phyloP scores from a whole-genome alignment of 768 basidiomycete species.

The Leccinum fibrillosum region DNA sequence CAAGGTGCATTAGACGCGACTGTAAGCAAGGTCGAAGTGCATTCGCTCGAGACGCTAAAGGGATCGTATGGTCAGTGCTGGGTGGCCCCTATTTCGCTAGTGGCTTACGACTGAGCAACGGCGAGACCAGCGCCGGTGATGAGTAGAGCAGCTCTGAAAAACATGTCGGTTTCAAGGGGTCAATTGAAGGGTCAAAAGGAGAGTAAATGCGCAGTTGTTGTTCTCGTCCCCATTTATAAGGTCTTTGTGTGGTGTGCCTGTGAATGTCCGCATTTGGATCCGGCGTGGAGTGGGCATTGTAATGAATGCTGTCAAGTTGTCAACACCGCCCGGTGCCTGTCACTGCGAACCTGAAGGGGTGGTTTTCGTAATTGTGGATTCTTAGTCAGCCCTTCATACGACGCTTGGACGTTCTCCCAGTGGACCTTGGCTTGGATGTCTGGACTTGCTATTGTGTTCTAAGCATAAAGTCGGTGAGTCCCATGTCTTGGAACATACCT shows the following conservation, averaged over 20 bases:
- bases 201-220: slow-evolving; percentile 9
- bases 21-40: slow-evolving; percentile 43
- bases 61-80: neutral
- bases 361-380: neutral
- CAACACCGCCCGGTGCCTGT: neutral
- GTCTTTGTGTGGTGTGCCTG: neutral
- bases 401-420: neutral
- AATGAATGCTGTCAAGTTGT: too few species aligned
- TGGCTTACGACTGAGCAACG: slow-evolving; percentile 44
- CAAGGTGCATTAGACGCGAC: slow-evolving; percentile 42
- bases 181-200: neutral
- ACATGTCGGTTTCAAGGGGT: slow-evolving; percentile 17
- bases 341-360: too few species aligned
- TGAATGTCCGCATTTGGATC: neutral
- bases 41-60: slow-evolving; percentile 31
- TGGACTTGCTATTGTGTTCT: slow-evolving; percentile 1
- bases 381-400: neutral
- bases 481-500: neutral
- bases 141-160: slow-evolving; percentile 24
- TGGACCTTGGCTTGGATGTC: too few species aligned
- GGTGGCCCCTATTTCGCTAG: neutral
- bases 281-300: neutral
- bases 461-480: slow-evolving; percentile 5
- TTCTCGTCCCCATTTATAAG: slow-evolving; percentile 15
- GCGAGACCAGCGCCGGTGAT: slow-evolving; percentile 34